Conservation (phyloP, 176 grass and related monocot genomes). For the Juncus effusus region DNA sequence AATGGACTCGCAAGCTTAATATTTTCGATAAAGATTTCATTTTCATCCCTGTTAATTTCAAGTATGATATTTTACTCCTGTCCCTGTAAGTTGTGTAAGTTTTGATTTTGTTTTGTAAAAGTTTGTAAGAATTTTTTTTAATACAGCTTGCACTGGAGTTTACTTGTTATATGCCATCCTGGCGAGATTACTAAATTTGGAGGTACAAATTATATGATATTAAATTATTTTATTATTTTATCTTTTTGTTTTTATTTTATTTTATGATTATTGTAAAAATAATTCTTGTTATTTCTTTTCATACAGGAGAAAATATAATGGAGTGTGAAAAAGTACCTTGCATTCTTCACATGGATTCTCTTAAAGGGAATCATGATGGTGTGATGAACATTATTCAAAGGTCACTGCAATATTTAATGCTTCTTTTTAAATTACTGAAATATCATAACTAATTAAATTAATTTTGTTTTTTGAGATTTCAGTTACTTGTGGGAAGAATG, state of each 20-base stretch:
- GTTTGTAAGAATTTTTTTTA: constrained; percentile 22
- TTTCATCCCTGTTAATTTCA: constrained; percentile 98
- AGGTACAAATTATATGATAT: constrained; percentile 41
- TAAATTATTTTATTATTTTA: constrained; percentile 17
- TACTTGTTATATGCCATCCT: constrained; percentile 95
- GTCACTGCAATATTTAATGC: neutral
- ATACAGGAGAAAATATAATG: constrained; percentile 48
- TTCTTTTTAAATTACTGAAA: no score
- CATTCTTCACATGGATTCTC: constrained; percentile 97
- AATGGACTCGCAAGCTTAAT: constrained; percentile 96
- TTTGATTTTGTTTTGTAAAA: no score
- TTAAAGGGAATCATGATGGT: constrained; percentile 92
- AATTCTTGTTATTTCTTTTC: constrained; percentile 14
- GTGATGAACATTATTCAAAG: constrained; percentile 97
- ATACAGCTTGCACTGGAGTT: constrained; percentile 92
- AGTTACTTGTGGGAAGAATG: constrained; percentile 99
- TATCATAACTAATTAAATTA: neutral
- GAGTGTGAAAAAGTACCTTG: constrained; percentile 60
- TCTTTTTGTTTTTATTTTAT: constrained; percentile 28
- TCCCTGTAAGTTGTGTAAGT: no score
- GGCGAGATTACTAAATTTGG: constrained; percentile 48
- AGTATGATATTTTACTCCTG: constrained; percentile 37
- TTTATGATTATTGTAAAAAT: constrained; percentile 4
- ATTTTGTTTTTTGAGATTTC: constrained; percentile 23
- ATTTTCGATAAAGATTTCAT: constrained; percentile 97